These are phyloP conservation scores for Blastomyces gilchristii DNA, from an alignment of 2,329 filamentous ascomycete genomes.

Conservation along the genomic window DNA sequence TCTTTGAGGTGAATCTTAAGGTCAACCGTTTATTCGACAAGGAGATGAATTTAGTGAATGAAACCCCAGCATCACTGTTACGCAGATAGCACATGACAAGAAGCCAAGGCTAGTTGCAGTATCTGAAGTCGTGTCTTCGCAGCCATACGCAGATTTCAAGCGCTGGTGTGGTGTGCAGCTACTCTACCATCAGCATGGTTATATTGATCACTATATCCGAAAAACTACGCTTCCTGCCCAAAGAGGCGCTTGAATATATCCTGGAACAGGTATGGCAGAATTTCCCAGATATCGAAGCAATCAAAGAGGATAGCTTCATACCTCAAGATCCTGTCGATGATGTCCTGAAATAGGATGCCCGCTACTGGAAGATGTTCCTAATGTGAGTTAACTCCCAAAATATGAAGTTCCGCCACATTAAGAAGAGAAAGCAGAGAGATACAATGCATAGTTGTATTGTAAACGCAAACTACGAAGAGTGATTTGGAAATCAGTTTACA, in stretches of 20 bases:
- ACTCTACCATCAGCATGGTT: neutral
- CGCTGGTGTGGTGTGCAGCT: neutral
- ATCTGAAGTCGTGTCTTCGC: neutral
- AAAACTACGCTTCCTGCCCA: neutral
- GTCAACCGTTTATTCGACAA: neutral
- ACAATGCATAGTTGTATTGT: neutral
- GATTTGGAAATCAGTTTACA: too few relatives aligned
- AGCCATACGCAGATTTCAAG: neutral
- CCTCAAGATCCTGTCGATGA: neutral
- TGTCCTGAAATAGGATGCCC: neutral
- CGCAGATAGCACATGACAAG: neutral
- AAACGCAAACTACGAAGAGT: too few relatives aligned
- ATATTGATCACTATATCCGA: neutral
- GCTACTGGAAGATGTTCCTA: neutral
- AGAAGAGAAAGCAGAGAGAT: neutral
- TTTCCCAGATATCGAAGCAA: neutral
- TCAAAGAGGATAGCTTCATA: neutral
- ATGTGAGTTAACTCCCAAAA: neutral
- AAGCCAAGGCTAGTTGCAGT: neutral
- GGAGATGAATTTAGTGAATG: neutral
- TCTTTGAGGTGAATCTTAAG: neutral
- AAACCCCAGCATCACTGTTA: neutral
- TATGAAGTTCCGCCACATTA: neutral
- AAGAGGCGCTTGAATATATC: neutral
- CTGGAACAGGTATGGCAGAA: neutral